Evolutionary conservation across 306 rosid species (phyloP).

Genomic region (Castanospermum australe): DNA sequence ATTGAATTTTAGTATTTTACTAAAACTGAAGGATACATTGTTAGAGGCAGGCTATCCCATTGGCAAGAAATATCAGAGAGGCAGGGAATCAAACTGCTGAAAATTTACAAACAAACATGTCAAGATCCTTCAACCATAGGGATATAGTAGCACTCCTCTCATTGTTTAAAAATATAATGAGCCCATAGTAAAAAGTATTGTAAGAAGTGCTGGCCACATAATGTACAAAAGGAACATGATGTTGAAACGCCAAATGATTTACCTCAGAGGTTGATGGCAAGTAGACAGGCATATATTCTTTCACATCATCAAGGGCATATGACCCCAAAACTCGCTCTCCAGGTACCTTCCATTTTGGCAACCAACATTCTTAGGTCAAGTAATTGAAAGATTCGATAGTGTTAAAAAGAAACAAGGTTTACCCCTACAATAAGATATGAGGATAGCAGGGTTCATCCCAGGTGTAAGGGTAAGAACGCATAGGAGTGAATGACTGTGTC

Average conservation of each 20-base stretch:
- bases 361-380: slow-evolving; percentile 14
- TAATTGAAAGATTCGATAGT: slow-evolving; percentile 15
- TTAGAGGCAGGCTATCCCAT: not conserved
- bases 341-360: slow-evolving; percentile 62
- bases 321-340: slow-evolving; percentile 90
- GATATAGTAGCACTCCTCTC: not conserved
- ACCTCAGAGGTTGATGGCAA: slow-evolving; percentile 85
- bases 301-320: slow-evolving; percentile 82
- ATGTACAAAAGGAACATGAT: slow-evolving; percentile 4
- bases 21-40: too few relatives aligned
- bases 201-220: not conserved
- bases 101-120: not conserved
- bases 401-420: not conserved
- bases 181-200: not conserved
- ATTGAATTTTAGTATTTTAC: too few relatives aligned
- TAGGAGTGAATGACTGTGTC: slow-evolving; percentile 80
- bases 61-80: not conserved
- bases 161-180: not conserved
- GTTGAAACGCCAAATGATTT: slow-evolving; percentile 18
- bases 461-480: slow-evolving; percentile 72
- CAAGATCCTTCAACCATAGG: not conserved
- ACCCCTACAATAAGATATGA: slow-evolving; percentile 88
- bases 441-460: slow-evolving; percentile 98
- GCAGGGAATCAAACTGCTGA: not conserved
- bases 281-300: slow-evolving; percentile 65